Base-by-base conservation (phyloP, 345 rosid genomes). In the Litchi chinensis region DNA sequence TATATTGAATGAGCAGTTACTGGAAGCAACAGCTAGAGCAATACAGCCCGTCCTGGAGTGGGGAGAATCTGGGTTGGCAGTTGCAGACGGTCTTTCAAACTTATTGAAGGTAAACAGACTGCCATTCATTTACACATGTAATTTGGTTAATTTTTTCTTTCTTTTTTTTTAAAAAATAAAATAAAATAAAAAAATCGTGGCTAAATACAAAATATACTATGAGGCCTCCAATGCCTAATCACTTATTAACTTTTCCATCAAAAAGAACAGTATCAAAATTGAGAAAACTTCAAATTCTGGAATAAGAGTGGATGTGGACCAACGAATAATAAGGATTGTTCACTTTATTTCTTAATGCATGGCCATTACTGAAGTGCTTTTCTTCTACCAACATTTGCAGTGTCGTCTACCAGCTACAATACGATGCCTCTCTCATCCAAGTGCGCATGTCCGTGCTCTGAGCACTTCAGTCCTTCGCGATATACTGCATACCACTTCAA, bases 1-100 rank as follows among this genome's bases (percentile, higher is more conserved):
- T 74, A 32, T 32, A 64, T 39, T 73, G 75, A 68, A 56, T 77
- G 84, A 75, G 75, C 90, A 95, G 99, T 87, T 93, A 85, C 89
- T 95, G 65, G 99, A 95, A 90, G 99, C 97, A 56, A 95, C 97
- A 3, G 96, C 99, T 65, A 88, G 98, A 86, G 99, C 98, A 79
- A 90, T 95, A 82, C 92, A 87, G 76, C 92, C 91, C 0, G 90
- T 93, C 67, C 82, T 92, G 79, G 83, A 89, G 68, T 95, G 97
- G 94, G 99, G 98, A 40, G 93, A 95, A 73, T 90, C 98, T 54
- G 99, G 98, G 65, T 70, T 92, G 71, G 95, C 95, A 19, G 91
- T 95, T 18, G 98, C 92, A 0, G 97, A 93, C 74, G 99, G 99
- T 50, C 93, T 95, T 79, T 90, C 97, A 56, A 93, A 95, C 83